Evolutionary conservation across 805 yeast genomes (phyloP).

Genomic region (Wickerhamomyces kurtzmanii): DNA sequence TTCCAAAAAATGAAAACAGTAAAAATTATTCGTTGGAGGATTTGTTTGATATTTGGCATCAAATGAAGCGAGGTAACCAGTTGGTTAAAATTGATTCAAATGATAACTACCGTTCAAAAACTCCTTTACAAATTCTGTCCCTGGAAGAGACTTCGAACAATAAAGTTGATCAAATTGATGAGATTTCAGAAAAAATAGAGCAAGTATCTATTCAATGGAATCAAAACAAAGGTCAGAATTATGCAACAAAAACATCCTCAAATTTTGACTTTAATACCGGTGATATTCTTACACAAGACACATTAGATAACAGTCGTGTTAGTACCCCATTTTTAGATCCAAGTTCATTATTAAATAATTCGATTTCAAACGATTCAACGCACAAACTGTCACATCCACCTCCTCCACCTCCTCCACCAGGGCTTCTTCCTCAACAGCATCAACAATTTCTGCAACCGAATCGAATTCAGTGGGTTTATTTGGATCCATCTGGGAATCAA

Average conservation of each 20-base stretch:
- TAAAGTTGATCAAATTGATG: slow-evolving; percentile 4
- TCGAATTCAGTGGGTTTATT: slow-evolving; percentile 56
- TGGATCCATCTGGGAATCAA: slow-evolving; percentile 57
- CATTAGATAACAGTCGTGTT: slow-evolving; percentile 4
- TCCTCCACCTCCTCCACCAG: slow-evolving; percentile 2
- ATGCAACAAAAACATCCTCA: no score
- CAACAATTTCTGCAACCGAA: slow-evolving; percentile 22
- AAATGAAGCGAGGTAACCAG: slow-evolving; percentile 21
- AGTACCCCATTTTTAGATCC: slow-evolving; percentile 6
- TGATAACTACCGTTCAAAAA: slow-evolving; percentile 22
- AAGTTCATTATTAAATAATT: slow-evolving; percentile 3
- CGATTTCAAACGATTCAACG: no score
- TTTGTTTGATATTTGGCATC: slow-evolving; percentile 41
- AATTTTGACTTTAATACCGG: no score
- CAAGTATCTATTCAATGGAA: slow-evolving; percentile 11
- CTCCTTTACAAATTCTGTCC: slow-evolving; percentile 14
- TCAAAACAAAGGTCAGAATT: slow-evolving; percentile 10
- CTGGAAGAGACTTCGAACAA: slow-evolving; percentile 4
- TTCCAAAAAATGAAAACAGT: slow-evolving; percentile 30
- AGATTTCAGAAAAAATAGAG: slow-evolving; percentile 8
- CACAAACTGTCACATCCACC: no score
- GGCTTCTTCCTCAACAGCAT: slow-evolving; percentile 5
- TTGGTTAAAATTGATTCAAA: slow-evolving; percentile 15
- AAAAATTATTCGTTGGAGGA: slow-evolving; percentile 39
- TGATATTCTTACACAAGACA: not conserved